Evolutionary conservation across 768 basidiomycete genomes (phyloP), one percentile per base, ranked within the genome.

Genomic region (Mycena kentingensis): DNA sequence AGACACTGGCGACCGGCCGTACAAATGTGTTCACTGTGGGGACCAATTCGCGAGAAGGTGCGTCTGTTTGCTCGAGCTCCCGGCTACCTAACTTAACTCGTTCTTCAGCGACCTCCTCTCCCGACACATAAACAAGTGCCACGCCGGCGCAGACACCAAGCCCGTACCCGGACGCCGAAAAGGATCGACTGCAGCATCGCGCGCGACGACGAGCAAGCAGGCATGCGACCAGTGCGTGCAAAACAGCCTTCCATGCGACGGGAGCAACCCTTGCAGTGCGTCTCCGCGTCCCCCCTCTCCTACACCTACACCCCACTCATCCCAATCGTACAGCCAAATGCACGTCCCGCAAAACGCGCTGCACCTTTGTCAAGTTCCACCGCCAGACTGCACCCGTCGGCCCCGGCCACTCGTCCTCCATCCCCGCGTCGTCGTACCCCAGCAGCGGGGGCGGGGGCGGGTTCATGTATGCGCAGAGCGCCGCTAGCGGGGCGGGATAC

Each of bases 1-100:
- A 92, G 90, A 93, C 70, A 93, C 90, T 32, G 90, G 90, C 51
- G 90, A 93, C 75, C 78, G 91, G 37, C 91, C 91, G 8, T 93
- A 93, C 77, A 90, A 90, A 64, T 93, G 91, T 61, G 85, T 85
- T 63, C 80, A 85, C 58, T 93, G 91, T 68, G 90, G 90, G 31
- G 91, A 93, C 73, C 90, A 92, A 71, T 93, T 93, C 65, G 91
- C 91, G 2, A 71, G 91, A 65, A 91, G 90, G 90, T 87, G 39
- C 11, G 67, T 66, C 46, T 50, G 7, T 29, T 48, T 46, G 36
- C 27, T 44, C 44, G 22, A 34, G 49, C 37, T 46, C 49, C 39
- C 46, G 19, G 32, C 18, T 21, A 56, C 45, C 24, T 36, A 19
- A 21, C 42, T 36, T 36, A 51, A 51, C 18, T 49, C 51, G 57